Percentiles rank a stretch among this genome's conserved stretches.
Evolutionary conservation across 176 grass and related monocot species (phyloP).

Genomic region (Avena eriantha): DNA sequence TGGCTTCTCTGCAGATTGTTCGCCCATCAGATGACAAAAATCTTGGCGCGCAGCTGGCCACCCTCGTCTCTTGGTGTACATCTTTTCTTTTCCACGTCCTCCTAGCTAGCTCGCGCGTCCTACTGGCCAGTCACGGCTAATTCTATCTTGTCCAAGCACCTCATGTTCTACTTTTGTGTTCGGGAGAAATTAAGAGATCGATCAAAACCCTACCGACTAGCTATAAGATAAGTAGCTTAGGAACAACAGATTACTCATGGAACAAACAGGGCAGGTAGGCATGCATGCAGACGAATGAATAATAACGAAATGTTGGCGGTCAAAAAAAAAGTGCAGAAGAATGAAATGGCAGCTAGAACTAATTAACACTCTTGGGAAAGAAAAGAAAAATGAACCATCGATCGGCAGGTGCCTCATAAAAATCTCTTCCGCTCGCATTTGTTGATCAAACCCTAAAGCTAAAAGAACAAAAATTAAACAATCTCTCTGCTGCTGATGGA

Average conservation of each 20-base stretch:
- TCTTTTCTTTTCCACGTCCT: background rate
- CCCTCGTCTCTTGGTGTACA: background rate
- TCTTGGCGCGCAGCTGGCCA: slow-evolving; percentile 46
- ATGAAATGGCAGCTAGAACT: slow-evolving; percentile 11
- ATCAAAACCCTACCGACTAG: background rate
- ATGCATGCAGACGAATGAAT: slow-evolving; percentile 26
- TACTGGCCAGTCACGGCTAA: slow-evolving; percentile 10
- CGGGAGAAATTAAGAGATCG: background rate
- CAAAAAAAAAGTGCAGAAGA: background rate
- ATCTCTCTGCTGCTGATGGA: slow-evolving; percentile 37
- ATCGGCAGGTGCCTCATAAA: slow-evolving; percentile 45
- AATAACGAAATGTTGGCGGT: background rate
- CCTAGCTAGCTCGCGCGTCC: background rate
- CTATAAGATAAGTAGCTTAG: background rate
- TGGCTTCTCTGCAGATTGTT: slow-evolving; percentile 55
- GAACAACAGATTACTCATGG: background rate
- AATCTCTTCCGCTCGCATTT: slow-evolving; percentile 53
- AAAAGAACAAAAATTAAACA: slow-evolving; percentile 66
- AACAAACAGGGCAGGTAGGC: background rate
- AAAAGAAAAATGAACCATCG: slow-evolving; percentile 42
- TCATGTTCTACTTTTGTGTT: background rate
- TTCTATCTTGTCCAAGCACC: background rate
- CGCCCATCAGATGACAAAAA: slow-evolving; percentile 58
- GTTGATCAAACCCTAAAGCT: slow-evolving; percentile 72
- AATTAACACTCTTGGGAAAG: background rate